phyloP scores from a whole-genome alignment of 1,284 basidiomycete genomes.

The Ustilago nuda region DNA sequence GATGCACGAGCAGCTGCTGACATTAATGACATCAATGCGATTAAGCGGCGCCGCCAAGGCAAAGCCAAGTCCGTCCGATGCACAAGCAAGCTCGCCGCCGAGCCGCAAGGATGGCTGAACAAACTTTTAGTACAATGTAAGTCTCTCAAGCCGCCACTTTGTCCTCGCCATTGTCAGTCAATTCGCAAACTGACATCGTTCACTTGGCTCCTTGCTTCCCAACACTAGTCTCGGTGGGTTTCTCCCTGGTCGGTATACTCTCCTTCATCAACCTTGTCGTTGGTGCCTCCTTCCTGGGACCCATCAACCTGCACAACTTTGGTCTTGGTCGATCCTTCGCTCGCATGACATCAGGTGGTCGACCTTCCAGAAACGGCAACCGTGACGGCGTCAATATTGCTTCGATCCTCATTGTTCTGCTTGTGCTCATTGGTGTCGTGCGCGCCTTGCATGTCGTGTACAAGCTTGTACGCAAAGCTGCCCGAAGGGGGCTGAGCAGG shows the following conservation, averaged over 20 bases:
- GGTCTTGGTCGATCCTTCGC: constrained; percentile 55
- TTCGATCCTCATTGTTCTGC: constrained; percentile 47
- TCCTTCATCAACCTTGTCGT: constrained; percentile 55
- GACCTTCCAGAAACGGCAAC: constrained; percentile 29
- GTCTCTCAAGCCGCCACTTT: background rate
- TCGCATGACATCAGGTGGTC: constrained; percentile 38
- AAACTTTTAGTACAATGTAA: constrained; percentile 42
- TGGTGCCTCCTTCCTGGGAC: constrained; percentile 44
- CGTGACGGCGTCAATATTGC: constrained; percentile 48
- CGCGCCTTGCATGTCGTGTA: constrained; percentile 48
- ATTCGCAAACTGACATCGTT: background rate
- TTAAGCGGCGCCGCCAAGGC: constrained; percentile 13
- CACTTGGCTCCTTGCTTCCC: background rate
- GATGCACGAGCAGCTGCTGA: constrained; percentile 36
- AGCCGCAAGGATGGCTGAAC: constrained; percentile 29
- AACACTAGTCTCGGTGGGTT: constrained; percentile 48
- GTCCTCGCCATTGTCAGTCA: background rate
- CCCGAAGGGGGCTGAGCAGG: constrained; percentile 35
- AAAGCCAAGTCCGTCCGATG: constrained; percentile 8
- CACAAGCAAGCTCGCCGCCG: background rate
- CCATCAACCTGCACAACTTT: constrained; percentile 55
- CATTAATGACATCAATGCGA: constrained; percentile 5
- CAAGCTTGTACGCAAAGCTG: constrained; percentile 26
- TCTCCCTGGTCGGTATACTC: constrained; percentile 52
- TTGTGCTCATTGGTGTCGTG: constrained; percentile 54